Evolutionary conservation across 2,329 filamentous ascomycete species (phyloP).

Genomic region (Phaeosphaeriaceae sp.): DNA sequence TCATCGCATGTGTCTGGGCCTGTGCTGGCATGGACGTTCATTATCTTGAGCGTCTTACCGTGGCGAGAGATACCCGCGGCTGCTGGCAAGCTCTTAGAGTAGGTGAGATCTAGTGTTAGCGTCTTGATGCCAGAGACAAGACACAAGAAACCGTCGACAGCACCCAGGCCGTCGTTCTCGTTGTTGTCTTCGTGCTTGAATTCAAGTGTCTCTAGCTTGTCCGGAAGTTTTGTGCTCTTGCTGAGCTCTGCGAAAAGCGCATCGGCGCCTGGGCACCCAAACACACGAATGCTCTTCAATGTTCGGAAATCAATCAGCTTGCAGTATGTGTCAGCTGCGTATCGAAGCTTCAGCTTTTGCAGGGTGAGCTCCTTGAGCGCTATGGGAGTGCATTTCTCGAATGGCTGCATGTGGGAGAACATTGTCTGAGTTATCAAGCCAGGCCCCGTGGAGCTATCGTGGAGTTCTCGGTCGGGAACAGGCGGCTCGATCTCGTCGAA

Average conservation of each 20-base stretch:
- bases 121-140: conserved; percentile 55
- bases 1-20: conserved; percentile 48
- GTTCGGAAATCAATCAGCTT: conserved; percentile 56
- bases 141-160: conserved; percentile 58
- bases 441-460: conserved; percentile 56
- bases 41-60: conserved; percentile 53
- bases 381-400: conserved; percentile 56
- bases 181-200: conserved; percentile 58
- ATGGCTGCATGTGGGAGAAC: conserved; percentile 57
- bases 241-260: conserved; percentile 57
- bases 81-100: conserved; percentile 52
- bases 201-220: conserved; percentile 54
- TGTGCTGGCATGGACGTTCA: conserved; percentile 54
- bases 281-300: conserved; percentile 53
- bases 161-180: conserved; percentile 56
- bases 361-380: conserved; percentile 54
- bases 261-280: conserved; percentile 56
- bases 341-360: conserved; percentile 55
- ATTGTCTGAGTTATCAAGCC: conserved; percentile 56
- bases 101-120: conserved; percentile 55
- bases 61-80: conserved; percentile 55
- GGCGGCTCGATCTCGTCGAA: conserved; percentile 50
- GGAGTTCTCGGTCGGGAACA: conserved; percentile 51
- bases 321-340: conserved; percentile 59
- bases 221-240: conserved; percentile 54